Percentiles rank a stretch among this genome's conserved stretches.
Conservation (phyloP, 805 yeast genomes). For the Limtongozyma cylindracea region DNA sequence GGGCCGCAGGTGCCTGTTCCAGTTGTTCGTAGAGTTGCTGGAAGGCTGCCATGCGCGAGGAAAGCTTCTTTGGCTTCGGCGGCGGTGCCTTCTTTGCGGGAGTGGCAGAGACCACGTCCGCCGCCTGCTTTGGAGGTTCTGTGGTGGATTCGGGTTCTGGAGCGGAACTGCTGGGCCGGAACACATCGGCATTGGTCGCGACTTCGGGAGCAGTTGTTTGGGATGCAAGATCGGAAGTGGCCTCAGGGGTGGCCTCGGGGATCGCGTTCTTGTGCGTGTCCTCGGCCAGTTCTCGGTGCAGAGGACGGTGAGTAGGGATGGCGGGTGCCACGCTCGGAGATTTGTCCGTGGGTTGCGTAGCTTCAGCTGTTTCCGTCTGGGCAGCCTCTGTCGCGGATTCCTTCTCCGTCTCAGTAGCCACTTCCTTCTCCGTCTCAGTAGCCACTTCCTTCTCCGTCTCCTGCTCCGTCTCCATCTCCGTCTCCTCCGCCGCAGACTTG, state of each 20-base stretch:
- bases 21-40: slow-evolving; percentile 39
- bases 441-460: not conserved
- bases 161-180: not conserved
- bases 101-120: not conserved
- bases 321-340: not conserved
- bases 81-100: slow-evolving; percentile 17
- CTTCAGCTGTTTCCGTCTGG: not conserved
- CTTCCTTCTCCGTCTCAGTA: not conserved
- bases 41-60: slow-evolving; percentile 59
- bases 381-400: not conserved
- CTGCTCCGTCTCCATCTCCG: not conserved
- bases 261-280: slow-evolving; percentile 1
- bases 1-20: too few species aligned
- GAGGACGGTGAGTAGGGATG: not conserved
- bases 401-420: not conserved
- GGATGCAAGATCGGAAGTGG: not conserved
- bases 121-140: not conserved
- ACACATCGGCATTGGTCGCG: not conserved
- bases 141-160: not conserved
- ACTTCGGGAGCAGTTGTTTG: not conserved
- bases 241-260: not conserved
- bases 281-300: slow-evolving; percentile 1
- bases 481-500: too few species aligned
- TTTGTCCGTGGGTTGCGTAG: not conserved
- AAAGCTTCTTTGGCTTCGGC: slow-evolving; percentile 52